Conservation (phyloP, 148 eudicot species). For the Chenopodium quinoa region DNA sequence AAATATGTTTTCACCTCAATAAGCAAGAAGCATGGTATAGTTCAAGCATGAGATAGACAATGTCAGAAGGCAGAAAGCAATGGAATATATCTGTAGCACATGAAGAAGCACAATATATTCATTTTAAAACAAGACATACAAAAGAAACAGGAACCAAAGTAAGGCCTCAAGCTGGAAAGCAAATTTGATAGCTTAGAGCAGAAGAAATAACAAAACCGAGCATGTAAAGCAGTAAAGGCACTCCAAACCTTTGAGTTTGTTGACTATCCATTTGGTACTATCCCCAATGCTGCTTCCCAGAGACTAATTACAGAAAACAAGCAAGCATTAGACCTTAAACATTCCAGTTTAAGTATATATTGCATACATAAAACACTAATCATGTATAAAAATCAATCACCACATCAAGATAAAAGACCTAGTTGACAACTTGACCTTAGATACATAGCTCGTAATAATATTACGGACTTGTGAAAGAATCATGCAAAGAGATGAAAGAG, state of each 20-base stretch:
- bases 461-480: neutral
- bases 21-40: neutral
- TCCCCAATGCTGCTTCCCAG: slow-evolving; percentile 78
- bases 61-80: neutral
- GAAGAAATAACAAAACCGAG: neutral
- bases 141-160: neutral
- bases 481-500: neutral
- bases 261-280: slow-evolving; percentile 75
- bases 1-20: neutral
- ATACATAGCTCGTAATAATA: neutral
- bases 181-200: neutral
- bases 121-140: neutral
- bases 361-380: neutral
- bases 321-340: neutral
- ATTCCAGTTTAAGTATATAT: neutral
- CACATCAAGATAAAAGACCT: neutral
- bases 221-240: slow-evolving; percentile 19
- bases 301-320: slow-evolving; percentile 38
- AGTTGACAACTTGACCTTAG: neutral
- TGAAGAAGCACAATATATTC: neutral
- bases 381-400: neutral
- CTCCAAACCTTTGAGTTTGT: slow-evolving; percentile 78
- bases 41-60: neutral
- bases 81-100: neutral
- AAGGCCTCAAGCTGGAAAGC: neutral